Evolutionary conservation across 1,284 basidiomycete species (phyloP).

Genomic region (Cutaneotrichosporon arboriforme): DNA sequence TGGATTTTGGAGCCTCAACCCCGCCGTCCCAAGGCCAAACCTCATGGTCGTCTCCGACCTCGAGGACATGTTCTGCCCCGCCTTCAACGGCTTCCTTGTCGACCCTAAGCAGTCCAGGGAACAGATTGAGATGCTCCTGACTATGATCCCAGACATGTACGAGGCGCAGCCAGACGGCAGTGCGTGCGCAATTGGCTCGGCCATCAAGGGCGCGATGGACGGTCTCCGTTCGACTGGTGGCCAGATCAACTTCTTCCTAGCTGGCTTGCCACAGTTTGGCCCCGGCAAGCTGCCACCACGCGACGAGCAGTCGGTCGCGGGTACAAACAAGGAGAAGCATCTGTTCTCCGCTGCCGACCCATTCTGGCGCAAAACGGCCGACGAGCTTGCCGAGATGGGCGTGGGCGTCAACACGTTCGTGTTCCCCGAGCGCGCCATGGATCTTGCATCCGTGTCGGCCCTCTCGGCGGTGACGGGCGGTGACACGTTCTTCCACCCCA

Average conservation of each 20-base stretch:
- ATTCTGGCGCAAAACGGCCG: conserved; percentile 74
- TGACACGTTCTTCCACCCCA: conserved; percentile 86
- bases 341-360: conserved; percentile 71
- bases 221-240: conserved; percentile 77
- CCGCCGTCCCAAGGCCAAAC: conserved; percentile 57
- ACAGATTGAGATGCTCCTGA: conserved; percentile 51
- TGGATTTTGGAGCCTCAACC: conserved; percentile 86
- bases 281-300: conserved; percentile 61
- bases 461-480: conserved; percentile 80
- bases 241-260: conserved; percentile 76
- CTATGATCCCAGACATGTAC: conserved; percentile 63
- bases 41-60: conserved; percentile 86
- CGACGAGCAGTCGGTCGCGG: conserved; percentile 70
- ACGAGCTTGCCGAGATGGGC: conserved; percentile 83
- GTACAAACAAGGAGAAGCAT: conserved; percentile 80
- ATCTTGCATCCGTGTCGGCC: conserved; percentile 78
- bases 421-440: conserved; percentile 74
- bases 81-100: conserved; percentile 71
- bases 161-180: conserved; percentile 47
- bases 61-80: conserved; percentile 82
- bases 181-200: conserved; percentile 71
- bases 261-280: conserved; percentile 71
- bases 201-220: conserved; percentile 66
- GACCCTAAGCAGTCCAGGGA: conserved; percentile 60
- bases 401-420: conserved; percentile 88